A percentile compares a stretch with the other conserved stretches of the same genome.
Conservation (phyloP, 1,139 yeast species). For the Kodamaea ohmeri region DNA sequence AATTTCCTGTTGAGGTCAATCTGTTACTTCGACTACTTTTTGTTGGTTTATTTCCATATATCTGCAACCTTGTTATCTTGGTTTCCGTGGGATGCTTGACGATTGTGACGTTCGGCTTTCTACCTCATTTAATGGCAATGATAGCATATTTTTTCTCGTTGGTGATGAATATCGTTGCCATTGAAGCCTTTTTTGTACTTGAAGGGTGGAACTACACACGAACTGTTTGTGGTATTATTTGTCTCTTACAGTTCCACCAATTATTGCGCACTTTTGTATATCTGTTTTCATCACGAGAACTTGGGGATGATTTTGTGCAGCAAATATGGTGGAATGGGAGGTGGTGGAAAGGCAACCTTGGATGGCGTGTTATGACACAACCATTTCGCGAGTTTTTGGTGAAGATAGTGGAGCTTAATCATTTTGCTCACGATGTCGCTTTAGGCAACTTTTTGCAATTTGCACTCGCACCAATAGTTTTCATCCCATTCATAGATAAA, state of each 20-base stretch:
- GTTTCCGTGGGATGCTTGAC: slow-evolving; percentile 20
- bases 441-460: slow-evolving; percentile 64
- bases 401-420: slow-evolving; percentile 64
- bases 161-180: slow-evolving; percentile 48
- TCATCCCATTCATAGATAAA: slow-evolving; percentile 59
- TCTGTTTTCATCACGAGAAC: slow-evolving; percentile 57
- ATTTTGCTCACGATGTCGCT: slow-evolving; percentile 70
- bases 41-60: slow-evolving; percentile 52
- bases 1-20: slow-evolving; percentile 44
- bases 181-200: slow-evolving; percentile 60
- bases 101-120: slow-evolving; percentile 45
- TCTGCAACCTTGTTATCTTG: slow-evolving; percentile 40
- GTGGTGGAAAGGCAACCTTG: slow-evolving; percentile 63
- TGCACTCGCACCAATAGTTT: slow-evolving; percentile 57
- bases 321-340: slow-evolving; percentile 86
- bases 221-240: slow-evolving; percentile 55
- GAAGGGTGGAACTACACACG: slow-evolving; percentile 64
- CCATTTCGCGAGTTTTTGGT: slow-evolving; percentile 68
- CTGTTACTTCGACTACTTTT: slow-evolving; percentile 52
- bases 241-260: slow-evolving; percentile 55
- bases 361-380: slow-evolving; percentile 58
- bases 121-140: slow-evolving; percentile 54
- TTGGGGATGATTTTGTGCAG: slow-evolving; percentile 53
- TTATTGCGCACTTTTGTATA: slow-evolving; percentile 42
- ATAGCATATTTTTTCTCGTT: slow-evolving; percentile 52